Base-by-base conservation (phyloP, 768 basidiomycete genomes). In the Mycena vulgaris region DNA sequence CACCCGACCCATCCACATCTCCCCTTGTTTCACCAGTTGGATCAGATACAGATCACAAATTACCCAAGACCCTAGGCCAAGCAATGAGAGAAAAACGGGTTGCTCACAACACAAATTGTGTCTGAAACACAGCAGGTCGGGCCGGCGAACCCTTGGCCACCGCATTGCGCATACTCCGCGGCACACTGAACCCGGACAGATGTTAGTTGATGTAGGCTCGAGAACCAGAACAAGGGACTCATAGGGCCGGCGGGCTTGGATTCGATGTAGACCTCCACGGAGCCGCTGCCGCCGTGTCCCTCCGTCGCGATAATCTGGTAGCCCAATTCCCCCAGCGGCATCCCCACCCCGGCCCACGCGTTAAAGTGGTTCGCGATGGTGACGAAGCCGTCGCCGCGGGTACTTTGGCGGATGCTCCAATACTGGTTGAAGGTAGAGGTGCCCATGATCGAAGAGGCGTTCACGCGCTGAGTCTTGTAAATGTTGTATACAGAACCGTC, bases 261-360 rank as follows among this genome's bases (percentile, higher is more conserved):
- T 31, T 13, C 23, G 42, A 33, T 33, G 33, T 33, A n/a, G 27
- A 69, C 48, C 25, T 37, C 27, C 21, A 35, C 33, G 35, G 47
- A 68, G 19, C 84, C 84, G 47, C 80, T 84, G 76, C 82, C 83
- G 71, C 79, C 71, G 76, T 85, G 84, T 5, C 84, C 84, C 66
- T 87, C 86, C 14, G 84, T 84, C 30, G 86, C 85, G 61, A 86
- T 75, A 63, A 87, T 85, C 80, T 86, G 85, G 76, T 86, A 86
- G 73, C 81, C 79, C 78, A 80, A 80, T 33, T 79, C 74, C 19
- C 84, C 85, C 68, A 86, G 68, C 33, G 70, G 72, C 81, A 87
- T 76, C 21, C 85, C 85, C 16, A 80, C 67, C 8, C 63, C 66
- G 31, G 64, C 72, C 85, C 85, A 87, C 2, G 84, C 85, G 53